Base-by-base conservation (phyloP, 441 rosid species). In the Isatis lusitanica region DNA sequence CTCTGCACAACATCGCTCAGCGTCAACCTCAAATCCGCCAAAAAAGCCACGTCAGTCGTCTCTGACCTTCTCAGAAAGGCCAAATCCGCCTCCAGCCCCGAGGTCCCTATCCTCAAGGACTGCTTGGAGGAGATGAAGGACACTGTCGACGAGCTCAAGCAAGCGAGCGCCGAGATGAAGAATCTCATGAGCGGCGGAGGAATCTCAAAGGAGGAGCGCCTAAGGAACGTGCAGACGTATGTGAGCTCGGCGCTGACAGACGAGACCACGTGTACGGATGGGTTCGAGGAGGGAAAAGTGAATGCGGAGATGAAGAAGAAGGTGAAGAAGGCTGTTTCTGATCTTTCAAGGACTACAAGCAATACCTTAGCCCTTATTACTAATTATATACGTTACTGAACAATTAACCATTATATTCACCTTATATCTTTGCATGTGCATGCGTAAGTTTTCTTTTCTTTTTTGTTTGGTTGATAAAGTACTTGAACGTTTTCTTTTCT, bases 211-310 rank as follows among this genome's bases (percentile, higher is more conserved):
- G 51, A 35, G 60, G 77, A 76, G 57, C 83, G 74, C 15, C 38
- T 86, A 63, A 77, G 61, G 17, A 82, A 84, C 31, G 78, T 90
- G 46, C 78, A 62, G 78, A 89, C 94, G 0, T 93, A 87, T 85
- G 76, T 85, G 16, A 89, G 95, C 71, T 80, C 87, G 0, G 92
- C 90, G 3, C 60, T 89, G 47, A 90, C 98, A 0, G 86, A 90
- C 47, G 89, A 89, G 61, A 42, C 48, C 1, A 86, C 94, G 2
- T 93, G 98, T 68, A 78, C 84, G 5, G 98, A 91, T 26, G 97
- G 69, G 51, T 72, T 91, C 28, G 87, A 82, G 4, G 94, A 72
- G 53, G 16, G 26, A 1, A 10, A 28, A 13, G 82, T 78, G 36
- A 84, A 84, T 33, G 64, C 68, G 9, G 55, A 56, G 2, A 74